Base-by-base conservation (phyloP, 441 rosid species). In the Croton setiger region DNA sequence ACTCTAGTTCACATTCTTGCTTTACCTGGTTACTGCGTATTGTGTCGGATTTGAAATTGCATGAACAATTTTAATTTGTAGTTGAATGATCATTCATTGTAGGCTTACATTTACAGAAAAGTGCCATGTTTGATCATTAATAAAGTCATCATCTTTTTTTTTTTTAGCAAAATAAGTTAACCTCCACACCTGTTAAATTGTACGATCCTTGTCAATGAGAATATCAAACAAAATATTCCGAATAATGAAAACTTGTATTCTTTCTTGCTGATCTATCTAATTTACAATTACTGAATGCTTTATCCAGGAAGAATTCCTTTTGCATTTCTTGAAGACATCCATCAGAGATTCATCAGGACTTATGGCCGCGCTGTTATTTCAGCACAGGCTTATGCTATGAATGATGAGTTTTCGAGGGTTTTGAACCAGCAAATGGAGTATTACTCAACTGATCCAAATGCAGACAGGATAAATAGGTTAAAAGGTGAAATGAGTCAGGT, bases 401-500 rank as follows among this genome's bases (percentile, higher is more conserved):
- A 92, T 55, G 96, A 88, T 78, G 98, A 90, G 12, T 89, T 90
- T 58, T 90, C 96, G n/a, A 83, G 98, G 79, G 86, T 90, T 66
- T 14, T 92, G 68, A 85, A 86, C 76, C 96, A 87, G 67, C 92
- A 89, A 69, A 88, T 92, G 88, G 90, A 90, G 18, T 85, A 76
- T 75, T 90, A 75, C 69, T 84, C 98, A 0, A 82, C 68, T 55
- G 90, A 90, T 72, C 96, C 91, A 3, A 84, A 85, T 78, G 91
- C 93, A 1, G 98, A 92, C 64, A 81, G 91, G 77, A 74, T 92
- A 18, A 83, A 83, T 66, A 83, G 97, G 54, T 71, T 88, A 23
- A 88, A 86, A 76, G 94, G 90, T 61, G 94, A 89, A 88, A 86
- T 92, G 94, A 81, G 77, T 69, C 92, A 89, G 91, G 96, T 88